phyloP scores from a whole-genome alignment of 345 rosid species.

The Clarkia xantiana region DNA sequence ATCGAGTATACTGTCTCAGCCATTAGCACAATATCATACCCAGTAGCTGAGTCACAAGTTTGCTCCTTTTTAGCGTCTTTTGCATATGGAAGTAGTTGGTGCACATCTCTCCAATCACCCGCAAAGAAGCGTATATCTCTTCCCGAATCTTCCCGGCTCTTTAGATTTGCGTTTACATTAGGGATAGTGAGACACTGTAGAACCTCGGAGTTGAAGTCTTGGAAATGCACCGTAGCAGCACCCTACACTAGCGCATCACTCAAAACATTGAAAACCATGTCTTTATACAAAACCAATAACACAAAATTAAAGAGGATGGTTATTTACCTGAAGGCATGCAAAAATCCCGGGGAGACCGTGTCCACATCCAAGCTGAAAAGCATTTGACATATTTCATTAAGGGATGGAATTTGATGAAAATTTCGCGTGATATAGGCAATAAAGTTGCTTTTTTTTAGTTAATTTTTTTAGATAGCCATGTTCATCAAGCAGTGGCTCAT shows the following conservation, averaged over 20 bases:
- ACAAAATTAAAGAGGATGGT: not conserved
- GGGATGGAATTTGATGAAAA: not conserved
- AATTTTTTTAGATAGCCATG: no score
- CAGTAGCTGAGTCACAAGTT: slow-evolving; percentile 13
- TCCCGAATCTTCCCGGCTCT: slow-evolving; percentile 11
- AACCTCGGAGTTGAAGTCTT: slow-evolving; percentile 91
- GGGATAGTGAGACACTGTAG: slow-evolving; percentile 71
- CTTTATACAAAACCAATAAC: not conserved
- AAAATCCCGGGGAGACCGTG: slow-evolving; percentile 83
- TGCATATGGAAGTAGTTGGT: slow-evolving; percentile 42
- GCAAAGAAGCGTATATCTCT: slow-evolving; percentile 44
- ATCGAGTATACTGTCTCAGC: slow-evolving; percentile 82
- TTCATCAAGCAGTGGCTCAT: no score
- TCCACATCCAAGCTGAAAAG: slow-evolving; percentile 87
- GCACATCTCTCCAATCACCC: slow-evolving; percentile 79
- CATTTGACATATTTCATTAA: not conserved
- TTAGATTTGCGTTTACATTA: slow-evolving; percentile 41
- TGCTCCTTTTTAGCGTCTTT: slow-evolving; percentile 19
- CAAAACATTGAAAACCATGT: no score
- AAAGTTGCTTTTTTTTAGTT: no score
- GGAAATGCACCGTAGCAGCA: slow-evolving; percentile 57
- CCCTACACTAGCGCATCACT: slow-evolving; percentile 27
- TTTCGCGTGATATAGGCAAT: not conserved
- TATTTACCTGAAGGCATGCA: slow-evolving; percentile 61
- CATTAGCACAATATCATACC: slow-evolving; percentile 77